Conservation (phyloP, 169 alveolate species). For the Eimeria falciformis region DNA sequence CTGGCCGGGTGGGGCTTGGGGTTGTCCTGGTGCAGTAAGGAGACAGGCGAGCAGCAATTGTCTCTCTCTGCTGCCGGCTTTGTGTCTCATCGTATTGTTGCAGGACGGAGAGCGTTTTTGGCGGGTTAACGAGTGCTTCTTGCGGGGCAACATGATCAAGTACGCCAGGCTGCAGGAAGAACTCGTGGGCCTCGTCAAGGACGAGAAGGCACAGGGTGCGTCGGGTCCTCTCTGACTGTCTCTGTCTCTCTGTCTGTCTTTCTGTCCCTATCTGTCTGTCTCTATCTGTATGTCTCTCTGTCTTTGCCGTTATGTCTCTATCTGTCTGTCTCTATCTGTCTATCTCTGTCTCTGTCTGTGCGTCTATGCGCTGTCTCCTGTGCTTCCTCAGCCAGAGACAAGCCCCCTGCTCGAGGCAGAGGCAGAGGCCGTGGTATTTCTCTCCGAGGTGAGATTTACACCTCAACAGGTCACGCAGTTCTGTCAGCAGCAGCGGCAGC, state of each 20-base stretch:
- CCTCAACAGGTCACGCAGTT: too few relatives aligned
- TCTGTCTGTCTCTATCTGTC: too few relatives aligned
- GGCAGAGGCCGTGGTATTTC: background rate
- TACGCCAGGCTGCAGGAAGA: conserved; percentile 83
- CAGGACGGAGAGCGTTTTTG: conserved; percentile 83
- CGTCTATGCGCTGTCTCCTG: background rate
- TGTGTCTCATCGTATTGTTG: background rate
- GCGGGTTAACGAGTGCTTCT: conserved; percentile 80
- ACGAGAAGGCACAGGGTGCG: conserved; percentile 73
- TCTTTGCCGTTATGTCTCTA: too few relatives aligned
- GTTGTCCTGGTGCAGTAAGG: too few relatives aligned
- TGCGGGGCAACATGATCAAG: conserved; percentile 83
- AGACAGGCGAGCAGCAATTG: background rate
- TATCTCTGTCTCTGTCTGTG: too few relatives aligned
- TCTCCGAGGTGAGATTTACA: background rate
- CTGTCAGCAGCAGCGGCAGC: conserved; percentile 9
- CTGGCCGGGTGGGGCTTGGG: background rate
- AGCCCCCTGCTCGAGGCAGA: background rate
- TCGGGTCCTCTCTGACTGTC: background rate
- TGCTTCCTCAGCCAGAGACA: background rate
- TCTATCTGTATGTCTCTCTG: too few relatives aligned
- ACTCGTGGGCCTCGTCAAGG: conserved; percentile 81
- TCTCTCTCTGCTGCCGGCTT: background rate
- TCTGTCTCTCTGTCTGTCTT: background rate
- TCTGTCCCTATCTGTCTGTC: background rate